These are phyloP conservation scores for Rhodomyrtus tomentosa DNA, from an alignment of 345 rosid genomes.

Conservation along the genomic window DNA sequence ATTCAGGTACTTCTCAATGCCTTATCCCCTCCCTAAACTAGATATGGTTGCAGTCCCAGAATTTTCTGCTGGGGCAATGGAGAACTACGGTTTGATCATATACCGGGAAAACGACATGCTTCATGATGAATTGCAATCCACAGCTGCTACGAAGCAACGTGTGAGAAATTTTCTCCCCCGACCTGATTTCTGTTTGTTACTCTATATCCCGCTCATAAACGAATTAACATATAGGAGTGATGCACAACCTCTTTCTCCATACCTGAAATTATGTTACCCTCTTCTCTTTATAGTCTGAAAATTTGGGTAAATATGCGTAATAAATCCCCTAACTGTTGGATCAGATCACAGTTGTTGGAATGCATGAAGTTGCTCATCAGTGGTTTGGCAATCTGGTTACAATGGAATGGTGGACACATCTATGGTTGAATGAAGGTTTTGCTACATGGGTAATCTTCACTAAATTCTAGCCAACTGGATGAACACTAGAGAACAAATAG, in stretches of 20 bases:
- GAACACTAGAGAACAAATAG: background rate
- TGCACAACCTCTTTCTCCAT: background rate
- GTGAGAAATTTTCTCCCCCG: background rate
- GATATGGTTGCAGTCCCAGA: conserved; percentile 37
- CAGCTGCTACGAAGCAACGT: conserved; percentile 22
- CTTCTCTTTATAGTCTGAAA: background rate
- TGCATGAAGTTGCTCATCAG: conserved; percentile 37
- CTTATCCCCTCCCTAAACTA: conserved; percentile 31
- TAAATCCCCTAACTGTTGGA: background rate
- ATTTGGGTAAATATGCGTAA: background rate
- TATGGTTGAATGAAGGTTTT: conserved; percentile 22
- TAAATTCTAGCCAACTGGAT: background rate
- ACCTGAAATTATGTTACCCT: background rate
- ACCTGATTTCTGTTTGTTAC: background rate
- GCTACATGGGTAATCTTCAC: conserved; percentile 30
- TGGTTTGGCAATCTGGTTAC: conserved; percentile 52
- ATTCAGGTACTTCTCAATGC: conserved; percentile 26
- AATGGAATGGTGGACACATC: conserved; percentile 41
- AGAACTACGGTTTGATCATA: conserved; percentile 27
- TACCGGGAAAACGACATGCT: conserved; percentile 25
- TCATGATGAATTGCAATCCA: conserved; percentile 13
- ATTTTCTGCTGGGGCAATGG: conserved; percentile 33
- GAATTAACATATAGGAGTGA: background rate
- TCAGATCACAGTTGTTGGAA: conserved; percentile 21
- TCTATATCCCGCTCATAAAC: background rate